A percentile compares a stretch with the other conserved stretches of the same genome.
phyloP scores from a whole-genome alignment of 345 rosid genomes.

The Aurinia saxatilis region DNA sequence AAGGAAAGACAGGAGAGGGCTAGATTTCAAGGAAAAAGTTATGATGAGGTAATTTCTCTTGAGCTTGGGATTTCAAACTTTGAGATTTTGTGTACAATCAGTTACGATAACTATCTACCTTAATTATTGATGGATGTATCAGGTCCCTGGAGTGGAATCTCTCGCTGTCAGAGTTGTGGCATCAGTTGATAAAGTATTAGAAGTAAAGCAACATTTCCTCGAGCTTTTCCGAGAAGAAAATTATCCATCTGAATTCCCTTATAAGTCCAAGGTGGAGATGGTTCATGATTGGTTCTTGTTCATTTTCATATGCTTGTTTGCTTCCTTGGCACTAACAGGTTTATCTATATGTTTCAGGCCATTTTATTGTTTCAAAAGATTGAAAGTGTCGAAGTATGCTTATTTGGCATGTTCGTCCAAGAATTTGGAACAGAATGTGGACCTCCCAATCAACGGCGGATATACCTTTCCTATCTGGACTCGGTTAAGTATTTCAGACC shows the following conservation, averaged over 20 bases:
- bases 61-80: too few relatives aligned
- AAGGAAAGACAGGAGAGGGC: conserved; percentile 83
- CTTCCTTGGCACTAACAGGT: background rate
- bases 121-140: conserved; percentile 14
- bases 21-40: conserved; percentile 52
- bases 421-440: conserved; percentile 80
- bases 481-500: conserved; percentile 95
- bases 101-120: background rate
- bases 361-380: conserved; percentile 85
- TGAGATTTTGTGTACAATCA: background rate
- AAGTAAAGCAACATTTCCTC: conserved; percentile 74
- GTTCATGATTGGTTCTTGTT: background rate
- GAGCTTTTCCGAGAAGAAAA: conserved; percentile 84
- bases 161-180: conserved; percentile 88
- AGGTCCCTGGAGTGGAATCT: conserved; percentile 92
- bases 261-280: conserved; percentile 74
- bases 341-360: conserved; percentile 46
- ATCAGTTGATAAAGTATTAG: conserved; percentile 83
- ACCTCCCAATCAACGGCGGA: conserved; percentile 84
- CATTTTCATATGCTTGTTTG: background rate
- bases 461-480: conserved; percentile 84
- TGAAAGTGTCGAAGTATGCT: conserved; percentile 90
- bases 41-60: conserved; percentile 59
- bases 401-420: conserved; percentile 95
- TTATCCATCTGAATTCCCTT: conserved; percentile 73